phyloP scores from a whole-genome alignment of 169 alveolate species.

The Plasmodium malariae region DNA sequence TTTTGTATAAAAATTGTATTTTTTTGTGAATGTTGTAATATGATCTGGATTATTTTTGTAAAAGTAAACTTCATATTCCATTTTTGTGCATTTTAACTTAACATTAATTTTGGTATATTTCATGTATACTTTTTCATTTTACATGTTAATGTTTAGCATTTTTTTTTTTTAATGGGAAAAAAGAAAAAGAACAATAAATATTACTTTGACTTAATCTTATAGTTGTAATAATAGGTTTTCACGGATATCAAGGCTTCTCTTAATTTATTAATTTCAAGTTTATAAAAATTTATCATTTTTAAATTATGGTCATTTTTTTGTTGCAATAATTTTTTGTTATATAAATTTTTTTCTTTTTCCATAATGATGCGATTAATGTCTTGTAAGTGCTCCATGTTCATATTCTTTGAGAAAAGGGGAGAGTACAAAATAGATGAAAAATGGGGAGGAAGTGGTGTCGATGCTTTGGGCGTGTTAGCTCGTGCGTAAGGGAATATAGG shows the following conservation, averaged over 20 bases:
- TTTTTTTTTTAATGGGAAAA: background rate
- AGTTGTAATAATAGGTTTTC: slow-evolving; percentile 56
- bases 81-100: too few relatives aligned
- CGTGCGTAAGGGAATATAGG: background rate
- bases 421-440: background rate
- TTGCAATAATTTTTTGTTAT: slow-evolving; percentile 29
- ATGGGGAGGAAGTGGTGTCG: background rate
- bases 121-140: too few relatives aligned
- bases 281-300: slow-evolving; percentile 59
- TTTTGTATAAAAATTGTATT: too few relatives aligned
- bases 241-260: slow-evolving; percentile 41
- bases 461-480: background rate
- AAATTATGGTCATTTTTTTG: slow-evolving; percentile 48
- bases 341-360: slow-evolving; percentile 58
- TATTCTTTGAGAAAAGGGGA: background rate
- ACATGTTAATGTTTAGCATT: too few relatives aligned
- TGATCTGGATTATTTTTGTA: too few relatives aligned
- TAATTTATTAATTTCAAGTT: slow-evolving; percentile 67
- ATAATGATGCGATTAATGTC: slow-evolving; percentile 34
- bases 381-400: slow-evolving; percentile 27
- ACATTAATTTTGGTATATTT: too few relatives aligned
- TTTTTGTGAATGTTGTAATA: too few relatives aligned
- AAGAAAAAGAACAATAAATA: too few relatives aligned
- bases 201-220: slow-evolving; percentile 69
- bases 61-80: too few relatives aligned